These are phyloP conservation scores for Aspergillus uvarum DNA, from an alignment of 2,329 filamentous ascomycete genomes.

Conservation along the genomic window DNA sequence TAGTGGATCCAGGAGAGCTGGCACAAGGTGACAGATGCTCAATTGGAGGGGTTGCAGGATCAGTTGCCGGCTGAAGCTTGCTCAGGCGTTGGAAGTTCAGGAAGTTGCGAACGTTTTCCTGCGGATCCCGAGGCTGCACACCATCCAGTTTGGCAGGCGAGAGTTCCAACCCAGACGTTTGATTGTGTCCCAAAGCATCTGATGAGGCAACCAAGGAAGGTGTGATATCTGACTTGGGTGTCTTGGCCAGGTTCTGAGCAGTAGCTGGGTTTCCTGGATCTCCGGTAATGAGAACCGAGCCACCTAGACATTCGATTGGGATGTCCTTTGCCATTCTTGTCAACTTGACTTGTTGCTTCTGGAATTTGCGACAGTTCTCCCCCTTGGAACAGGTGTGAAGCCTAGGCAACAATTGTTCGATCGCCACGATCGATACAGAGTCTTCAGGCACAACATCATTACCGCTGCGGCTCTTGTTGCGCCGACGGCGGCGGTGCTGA, in stretches of 20 bases:
- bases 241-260: constrained; percentile 55
- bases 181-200: constrained; percentile 75
- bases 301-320: constrained; percentile 69
- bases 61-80: constrained; percentile 21
- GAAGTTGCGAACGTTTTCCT: constrained; percentile 91
- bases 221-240: constrained; percentile 69
- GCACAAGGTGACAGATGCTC: constrained; percentile 7
- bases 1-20: constrained; percentile 8
- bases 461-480: constrained; percentile 24
- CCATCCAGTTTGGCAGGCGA: constrained; percentile 71
- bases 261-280: constrained; percentile 76
- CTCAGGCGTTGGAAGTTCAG: constrained; percentile 73
- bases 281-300: constrained; percentile 70
- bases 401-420: constrained; percentile 84
- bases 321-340: constrained; percentile 73
- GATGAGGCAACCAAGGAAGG: constrained; percentile 89
- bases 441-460: constrained; percentile 59
- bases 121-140: constrained; percentile 72
- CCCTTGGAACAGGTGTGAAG: constrained; percentile 83
- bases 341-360: constrained; percentile 75
- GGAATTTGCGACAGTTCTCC: constrained; percentile 79
- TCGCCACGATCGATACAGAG: constrained; percentile 86
- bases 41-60: constrained; percentile 14
- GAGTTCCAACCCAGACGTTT: constrained; percentile 63
- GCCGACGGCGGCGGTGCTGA: constrained; percentile 17